Evolutionary conservation across 371 early-diverging fungal species (phyloP).

Genomic region (Mucor lusitanicus): DNA sequence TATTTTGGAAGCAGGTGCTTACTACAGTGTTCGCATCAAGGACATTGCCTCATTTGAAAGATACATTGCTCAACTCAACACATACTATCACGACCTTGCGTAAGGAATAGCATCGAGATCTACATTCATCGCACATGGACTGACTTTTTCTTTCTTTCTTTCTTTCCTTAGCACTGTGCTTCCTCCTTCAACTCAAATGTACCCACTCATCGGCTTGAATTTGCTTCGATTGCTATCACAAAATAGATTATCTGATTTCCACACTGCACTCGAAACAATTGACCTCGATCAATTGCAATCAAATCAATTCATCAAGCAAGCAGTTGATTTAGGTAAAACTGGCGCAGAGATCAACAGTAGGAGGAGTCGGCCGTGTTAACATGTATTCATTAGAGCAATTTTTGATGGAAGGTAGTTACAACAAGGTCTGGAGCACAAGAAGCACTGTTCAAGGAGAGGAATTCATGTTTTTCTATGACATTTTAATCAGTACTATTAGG

Average conservation of each 20-base stretch:
- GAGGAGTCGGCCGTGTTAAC: not conserved
- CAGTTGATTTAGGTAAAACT: slow-evolving; percentile 74
- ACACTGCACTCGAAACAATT: slow-evolving; percentile 89
- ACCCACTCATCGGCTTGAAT: slow-evolving; percentile 89
- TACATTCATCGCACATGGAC: not conserved
- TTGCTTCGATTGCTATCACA: slow-evolving; percentile 90
- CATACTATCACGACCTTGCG: slow-evolving; percentile 87
- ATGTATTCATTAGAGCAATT: slow-evolving; percentile 63
- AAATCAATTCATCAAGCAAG: slow-evolving; percentile 87
- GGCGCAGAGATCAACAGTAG: not conserved
- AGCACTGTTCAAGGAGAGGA: slow-evolving; percentile 87
- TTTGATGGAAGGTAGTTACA: slow-evolving; percentile 97
- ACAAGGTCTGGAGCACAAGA: slow-evolving; percentile 91
- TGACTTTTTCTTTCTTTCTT: not conserved
- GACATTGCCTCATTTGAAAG: slow-evolving; percentile 93
- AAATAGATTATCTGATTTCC: slow-evolving; percentile 93
- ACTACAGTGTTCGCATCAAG: slow-evolving; percentile 79
- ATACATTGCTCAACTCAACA: slow-evolving; percentile 90
- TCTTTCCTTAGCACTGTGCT: slow-evolving; percentile 46
- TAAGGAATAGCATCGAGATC: slow-evolving; percentile 28
- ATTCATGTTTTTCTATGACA: slow-evolving; percentile 90
- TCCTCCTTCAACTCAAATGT: slow-evolving; percentile 81
- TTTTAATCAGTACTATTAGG: slow-evolving; percentile 92
- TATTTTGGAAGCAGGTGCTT: slow-evolving; percentile 90
- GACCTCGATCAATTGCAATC: slow-evolving; percentile 78